phyloP scores from a whole-genome alignment of 495 filamentous ascomycete species.

The Halenospora varia region DNA sequence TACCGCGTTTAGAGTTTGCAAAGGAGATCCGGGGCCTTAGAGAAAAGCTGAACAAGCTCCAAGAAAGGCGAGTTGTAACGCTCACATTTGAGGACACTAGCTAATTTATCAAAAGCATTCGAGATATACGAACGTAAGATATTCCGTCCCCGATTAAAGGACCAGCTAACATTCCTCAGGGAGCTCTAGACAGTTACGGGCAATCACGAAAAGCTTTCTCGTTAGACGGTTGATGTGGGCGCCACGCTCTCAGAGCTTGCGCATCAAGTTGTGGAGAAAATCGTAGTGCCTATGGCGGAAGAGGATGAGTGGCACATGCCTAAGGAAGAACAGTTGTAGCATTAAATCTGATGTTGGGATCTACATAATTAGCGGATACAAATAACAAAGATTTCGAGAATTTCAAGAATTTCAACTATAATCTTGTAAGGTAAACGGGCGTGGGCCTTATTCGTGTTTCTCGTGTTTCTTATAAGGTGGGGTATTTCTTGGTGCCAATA shows the following conservation, averaged over 20 bases:
- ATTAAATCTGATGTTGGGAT: not conserved
- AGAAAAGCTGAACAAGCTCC: not conserved
- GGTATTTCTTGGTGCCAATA: not conserved
- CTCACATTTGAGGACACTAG: not conserved
- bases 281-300: not conserved
- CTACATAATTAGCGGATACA: not conserved
- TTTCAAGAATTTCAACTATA: not conserved
- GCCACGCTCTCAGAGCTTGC: not conserved
- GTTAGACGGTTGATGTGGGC: not conserved
- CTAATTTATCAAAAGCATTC: slow-evolving; percentile 3
- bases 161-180: not conserved
- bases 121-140: slow-evolving; percentile 1
- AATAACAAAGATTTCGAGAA: not conserved
- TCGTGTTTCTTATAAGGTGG: not conserved
- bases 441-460: not conserved
- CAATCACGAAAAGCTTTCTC: not conserved
- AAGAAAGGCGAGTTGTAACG: not conserved
- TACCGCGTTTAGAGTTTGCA: not conserved
- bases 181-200: not conserved
- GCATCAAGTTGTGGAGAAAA: not conserved
- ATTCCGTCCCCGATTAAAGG: not conserved
- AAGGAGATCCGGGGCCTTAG: not conserved
- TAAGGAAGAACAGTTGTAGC: not conserved
- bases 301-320: not conserved
- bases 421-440: not conserved